A percentile compares a stretch with the other conserved stretches of the same genome.
phyloP scores from a whole-genome alignment of 108 stramenopile genomes.

The Cyclostephanos invisitatus region DNA sequence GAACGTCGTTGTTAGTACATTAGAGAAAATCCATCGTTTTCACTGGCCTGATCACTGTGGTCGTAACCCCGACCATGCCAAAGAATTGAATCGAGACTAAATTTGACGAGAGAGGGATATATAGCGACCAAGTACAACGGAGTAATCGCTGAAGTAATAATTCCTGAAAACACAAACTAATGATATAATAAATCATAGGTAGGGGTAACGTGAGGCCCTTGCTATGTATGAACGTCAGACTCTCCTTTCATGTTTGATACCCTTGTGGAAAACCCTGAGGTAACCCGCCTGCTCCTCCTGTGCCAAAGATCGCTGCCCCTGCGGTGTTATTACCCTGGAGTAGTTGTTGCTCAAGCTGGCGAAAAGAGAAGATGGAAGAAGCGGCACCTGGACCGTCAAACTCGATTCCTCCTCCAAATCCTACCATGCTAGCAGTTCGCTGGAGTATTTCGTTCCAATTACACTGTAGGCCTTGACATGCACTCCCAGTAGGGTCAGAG shows the following conservation, averaged over 20 bases:
- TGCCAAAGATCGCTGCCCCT: too few species aligned
- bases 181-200: too few species aligned
- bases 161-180: too few species aligned
- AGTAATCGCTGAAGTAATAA: too few species aligned
- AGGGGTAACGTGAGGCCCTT: too few species aligned
- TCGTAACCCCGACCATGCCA: neutral
- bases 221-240: too few species aligned
- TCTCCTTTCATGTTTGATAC: too few species aligned
- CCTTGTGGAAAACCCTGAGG: too few species aligned
- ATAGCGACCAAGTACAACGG: too few species aligned
- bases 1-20: slow-evolving; percentile 20
- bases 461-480: slow-evolving; percentile 4
- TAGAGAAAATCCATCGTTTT: slow-evolving; percentile 32
- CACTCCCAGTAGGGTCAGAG: neutral
- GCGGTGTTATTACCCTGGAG: slow-evolving; percentile 3
- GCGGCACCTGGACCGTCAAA: neutral
- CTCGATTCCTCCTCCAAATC: neutral
- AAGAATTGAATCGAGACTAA: too few species aligned
- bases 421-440: neutral
- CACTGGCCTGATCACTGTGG: neutral
- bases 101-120: too few species aligned
- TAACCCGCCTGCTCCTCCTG: too few species aligned
- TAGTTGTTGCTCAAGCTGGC: slow-evolving; percentile 16
- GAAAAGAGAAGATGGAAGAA: neutral
- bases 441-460: slow-evolving; percentile 8